A percentile compares a stretch with the other conserved stretches of the same genome.
Conservation (phyloP, 2,329 filamentous ascomycete species). For the Acephala macrosclerotiorum region DNA sequence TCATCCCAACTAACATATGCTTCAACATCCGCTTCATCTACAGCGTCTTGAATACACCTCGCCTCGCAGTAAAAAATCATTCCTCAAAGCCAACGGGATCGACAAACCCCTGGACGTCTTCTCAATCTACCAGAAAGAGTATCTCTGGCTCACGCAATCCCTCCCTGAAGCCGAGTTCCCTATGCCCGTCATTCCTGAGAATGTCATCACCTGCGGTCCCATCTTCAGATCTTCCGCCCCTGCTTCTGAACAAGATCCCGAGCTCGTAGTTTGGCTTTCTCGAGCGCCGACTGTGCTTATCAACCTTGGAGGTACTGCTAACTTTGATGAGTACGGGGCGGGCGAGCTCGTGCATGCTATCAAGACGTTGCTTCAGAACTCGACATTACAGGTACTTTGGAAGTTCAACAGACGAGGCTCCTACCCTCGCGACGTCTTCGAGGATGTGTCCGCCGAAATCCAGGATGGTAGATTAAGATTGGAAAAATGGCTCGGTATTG, state of each 20-base stretch:
- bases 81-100: slow-evolving; percentile 38
- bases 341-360: slow-evolving; percentile 49
- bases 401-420: slow-evolving; percentile 37
- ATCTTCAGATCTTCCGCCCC: slow-evolving; percentile 46
- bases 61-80: slow-evolving; percentile 31
- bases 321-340: slow-evolving; percentile 38
- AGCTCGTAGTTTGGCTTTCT: slow-evolving; percentile 49
- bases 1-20: slow-evolving; percentile 51
- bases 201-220: slow-evolving; percentile 53
- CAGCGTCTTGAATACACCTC: slow-evolving; percentile 23
- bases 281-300: slow-evolving; percentile 52
- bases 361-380: slow-evolving; percentile 43
- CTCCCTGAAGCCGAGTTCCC: slow-evolving; percentile 42
- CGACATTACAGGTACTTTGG: slow-evolving; percentile 43
- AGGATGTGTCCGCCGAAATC: slow-evolving; percentile 24
- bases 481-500: slow-evolving; percentile 19
- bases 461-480: slow-evolving; percentile 4
- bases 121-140: slow-evolving; percentile 18
- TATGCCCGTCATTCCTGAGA: slow-evolving; percentile 45
- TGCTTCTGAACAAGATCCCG: slow-evolving; percentile 48
- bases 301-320: slow-evolving; percentile 48
- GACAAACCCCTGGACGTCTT: slow-evolving; percentile 12
- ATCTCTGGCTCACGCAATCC: slow-evolving; percentile 33
- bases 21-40: slow-evolving; percentile 41
- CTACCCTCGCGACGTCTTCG: slow-evolving; percentile 11